Evolutionary conservation across 495 filamentous ascomycete species (phyloP).

Genomic region (Recurvomyces mirabilis): DNA sequence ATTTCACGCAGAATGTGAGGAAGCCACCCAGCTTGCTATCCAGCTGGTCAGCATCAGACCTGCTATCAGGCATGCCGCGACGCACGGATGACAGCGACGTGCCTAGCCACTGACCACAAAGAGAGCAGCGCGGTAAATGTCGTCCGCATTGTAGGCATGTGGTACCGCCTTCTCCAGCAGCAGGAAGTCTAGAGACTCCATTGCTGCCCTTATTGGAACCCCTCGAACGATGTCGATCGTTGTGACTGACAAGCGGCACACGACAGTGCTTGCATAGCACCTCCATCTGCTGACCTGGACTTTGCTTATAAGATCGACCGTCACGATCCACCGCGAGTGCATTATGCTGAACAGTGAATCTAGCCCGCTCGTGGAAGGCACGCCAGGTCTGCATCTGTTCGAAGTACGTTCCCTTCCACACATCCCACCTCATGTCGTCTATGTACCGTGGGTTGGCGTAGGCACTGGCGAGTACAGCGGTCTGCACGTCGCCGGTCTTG

Average conservation of each 20-base stretch:
- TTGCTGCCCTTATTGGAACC: constrained; percentile 1
- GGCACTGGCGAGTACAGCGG: constrained; percentile 72
- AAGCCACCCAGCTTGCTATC: constrained; percentile 42
- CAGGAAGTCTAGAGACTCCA: not conserved
- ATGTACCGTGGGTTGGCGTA: constrained; percentile 73
- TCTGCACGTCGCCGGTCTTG: constrained; percentile 81
- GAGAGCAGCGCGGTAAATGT: constrained; percentile 77
- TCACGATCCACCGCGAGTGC: constrained; percentile 20
- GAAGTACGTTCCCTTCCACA: constrained; percentile 76
- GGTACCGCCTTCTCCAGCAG: constrained; percentile 33
- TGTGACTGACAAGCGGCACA: constrained; percentile 27
- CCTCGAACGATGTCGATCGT: constrained; percentile 2
- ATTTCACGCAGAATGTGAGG: constrained; percentile 75
- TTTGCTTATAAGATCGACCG: constrained; percentile 35
- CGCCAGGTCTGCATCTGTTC: constrained; percentile 67
- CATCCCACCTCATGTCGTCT: constrained; percentile 59
- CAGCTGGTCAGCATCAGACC: constrained; percentile 42
- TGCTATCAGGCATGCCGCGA: not conserved
- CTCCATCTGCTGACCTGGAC: constrained; percentile 57
- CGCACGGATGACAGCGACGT: constrained; percentile 58
- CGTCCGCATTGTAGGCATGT: constrained; percentile 77
- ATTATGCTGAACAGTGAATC: constrained; percentile 38
- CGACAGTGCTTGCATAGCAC: constrained; percentile 80
- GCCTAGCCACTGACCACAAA: constrained; percentile 80
- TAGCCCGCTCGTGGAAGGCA: constrained; percentile 50